Evolutionary conservation across 768 basidiomycete species (phyloP).

Genomic region (Mycena rosella): DNA sequence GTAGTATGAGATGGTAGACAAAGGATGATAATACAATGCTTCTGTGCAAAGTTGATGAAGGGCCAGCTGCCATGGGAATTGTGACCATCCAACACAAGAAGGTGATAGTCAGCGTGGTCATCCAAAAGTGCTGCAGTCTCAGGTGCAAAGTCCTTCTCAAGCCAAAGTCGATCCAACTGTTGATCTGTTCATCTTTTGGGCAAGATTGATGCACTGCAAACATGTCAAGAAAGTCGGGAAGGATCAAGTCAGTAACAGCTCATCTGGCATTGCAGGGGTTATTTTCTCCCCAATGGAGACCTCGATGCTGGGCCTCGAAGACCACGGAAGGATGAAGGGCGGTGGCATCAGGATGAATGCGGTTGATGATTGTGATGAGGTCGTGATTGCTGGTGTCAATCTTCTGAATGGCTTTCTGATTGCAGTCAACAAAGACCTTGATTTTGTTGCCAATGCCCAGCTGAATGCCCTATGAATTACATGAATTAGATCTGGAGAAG

Average conservation of each 20-base stretch:
- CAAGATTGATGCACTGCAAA: too few species aligned
- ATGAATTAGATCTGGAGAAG: background rate
- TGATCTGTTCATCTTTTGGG: background rate
- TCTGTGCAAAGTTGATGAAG: conserved; percentile 9
- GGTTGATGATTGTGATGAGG: too few species aligned
- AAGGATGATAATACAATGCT: conserved; percentile 8
- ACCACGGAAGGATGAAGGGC: background rate
- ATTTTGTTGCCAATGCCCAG: too few species aligned
- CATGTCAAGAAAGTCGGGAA: too few species aligned
- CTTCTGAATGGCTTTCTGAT: too few species aligned
- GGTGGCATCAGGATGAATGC: background rate
- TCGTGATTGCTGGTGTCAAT: too few species aligned
- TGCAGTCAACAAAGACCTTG: too few species aligned
- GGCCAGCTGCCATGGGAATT: conserved; percentile 12
- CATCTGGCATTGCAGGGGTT: background rate
- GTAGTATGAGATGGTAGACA: too few species aligned
- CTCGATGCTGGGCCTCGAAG: background rate
- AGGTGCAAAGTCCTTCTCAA: too few species aligned
- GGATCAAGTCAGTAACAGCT: too few species aligned
- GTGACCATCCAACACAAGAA: conserved; percentile 6
- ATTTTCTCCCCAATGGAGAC: too few species aligned
- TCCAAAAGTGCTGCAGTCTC: too few species aligned
- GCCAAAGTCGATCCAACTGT: background rate
- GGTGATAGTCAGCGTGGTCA: conserved; percentile 7
- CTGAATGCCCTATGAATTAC: background rate